These are phyloP conservation scores for Starmerella floris DNA, from an alignment of 805 yeast genomes.

Conservation along the genomic window DNA sequence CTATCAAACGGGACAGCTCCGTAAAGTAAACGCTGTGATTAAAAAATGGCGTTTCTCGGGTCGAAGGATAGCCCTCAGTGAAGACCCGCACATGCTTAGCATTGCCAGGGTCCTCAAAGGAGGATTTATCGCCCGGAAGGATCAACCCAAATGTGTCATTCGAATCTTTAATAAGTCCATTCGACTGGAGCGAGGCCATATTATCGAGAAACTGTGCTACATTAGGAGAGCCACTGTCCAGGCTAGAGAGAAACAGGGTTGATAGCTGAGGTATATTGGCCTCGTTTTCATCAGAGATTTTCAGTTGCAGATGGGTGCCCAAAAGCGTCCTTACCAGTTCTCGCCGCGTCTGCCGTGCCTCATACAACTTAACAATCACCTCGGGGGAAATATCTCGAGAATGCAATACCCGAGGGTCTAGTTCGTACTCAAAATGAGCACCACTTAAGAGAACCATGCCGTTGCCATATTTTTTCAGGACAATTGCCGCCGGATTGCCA, in stretches of 20 bases:
- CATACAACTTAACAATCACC: slow-evolving; percentile 33
- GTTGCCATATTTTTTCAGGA: slow-evolving; percentile 51
- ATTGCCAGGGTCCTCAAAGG: not conserved
- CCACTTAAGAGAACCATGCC: slow-evolving; percentile 74
- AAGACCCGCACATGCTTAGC: slow-evolving; percentile 32
- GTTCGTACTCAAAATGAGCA: slow-evolving; percentile 70
- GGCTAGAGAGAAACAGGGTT: slow-evolving; percentile 32
- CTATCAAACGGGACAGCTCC: slow-evolving; percentile 28
- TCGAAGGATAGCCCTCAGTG: slow-evolving; percentile 35
- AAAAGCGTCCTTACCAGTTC: slow-evolving; percentile 47
- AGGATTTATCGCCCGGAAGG: not conserved
- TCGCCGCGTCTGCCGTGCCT: slow-evolving; percentile 37
- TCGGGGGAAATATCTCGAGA: slow-evolving; percentile 24
- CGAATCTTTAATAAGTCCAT: slow-evolving; percentile 36
- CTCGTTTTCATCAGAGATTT: slow-evolving; percentile 42
- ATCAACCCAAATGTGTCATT: slow-evolving; percentile 42
- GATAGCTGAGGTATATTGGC: slow-evolving; percentile 53
- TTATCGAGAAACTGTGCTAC: slow-evolving; percentile 14
- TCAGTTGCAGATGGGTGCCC: slow-evolving; percentile 43
- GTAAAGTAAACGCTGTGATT: slow-evolving; percentile 45
- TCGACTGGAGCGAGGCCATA: slow-evolving; percentile 27
- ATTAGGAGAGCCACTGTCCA: not conserved
- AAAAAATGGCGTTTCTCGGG: slow-evolving; percentile 57
- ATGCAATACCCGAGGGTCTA: slow-evolving; percentile 36
- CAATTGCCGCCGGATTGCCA: slow-evolving; percentile 48